Base-by-base conservation (phyloP, 768 basidiomycete genomes). In the Boletus coccyginus region DNA sequence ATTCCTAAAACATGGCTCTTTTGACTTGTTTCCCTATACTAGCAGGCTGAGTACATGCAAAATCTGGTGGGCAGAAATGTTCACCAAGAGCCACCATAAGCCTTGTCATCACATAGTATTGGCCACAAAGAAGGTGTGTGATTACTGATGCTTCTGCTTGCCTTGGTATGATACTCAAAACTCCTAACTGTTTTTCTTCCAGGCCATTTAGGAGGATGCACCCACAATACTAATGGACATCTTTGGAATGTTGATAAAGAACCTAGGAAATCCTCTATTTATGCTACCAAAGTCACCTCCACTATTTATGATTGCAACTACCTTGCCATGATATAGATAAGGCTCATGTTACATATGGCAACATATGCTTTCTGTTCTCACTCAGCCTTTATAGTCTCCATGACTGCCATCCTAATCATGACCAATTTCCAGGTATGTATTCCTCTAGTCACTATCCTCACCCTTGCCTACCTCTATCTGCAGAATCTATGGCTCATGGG, bases 401-500 rank as follows among this genome's bases (percentile, higher is more conserved):
- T 57, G 43, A 59, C 47, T 0, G 51, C 47, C 3, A 59, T 39
- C 0, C 55, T 46, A 2, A 50, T 59, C 14, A 49, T 48, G 32
- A 59, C 55, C 1, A 59, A 57, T 46, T 13, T 57, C 3, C 51
- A 57, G 17, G 56, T 57, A 3, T 27, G 27, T 27, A 27, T 27
- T 27, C 27, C 27, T 27, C 4, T 27, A 27, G 27, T 27, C 6
- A 1, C 27, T 27, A 27, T 3, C 27, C 27, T 27, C 27, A 27
- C 27, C 27, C 27, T 27, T 3, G 27, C 27, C 27, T 27, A 27
- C 27, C 27, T 27, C 27, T 27, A 27, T 9, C 2, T 13, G 12
- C 14, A 58, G 53, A 48, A 58, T 31, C 17, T 58, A 10, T 58
- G 57, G 57, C 32, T 58, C 1, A 50, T 58, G 8, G 53, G 57